phyloP scores from a whole-genome alignment of 2,329 filamentous ascomycete genomes.

The Thyridium curvatum region DNA sequence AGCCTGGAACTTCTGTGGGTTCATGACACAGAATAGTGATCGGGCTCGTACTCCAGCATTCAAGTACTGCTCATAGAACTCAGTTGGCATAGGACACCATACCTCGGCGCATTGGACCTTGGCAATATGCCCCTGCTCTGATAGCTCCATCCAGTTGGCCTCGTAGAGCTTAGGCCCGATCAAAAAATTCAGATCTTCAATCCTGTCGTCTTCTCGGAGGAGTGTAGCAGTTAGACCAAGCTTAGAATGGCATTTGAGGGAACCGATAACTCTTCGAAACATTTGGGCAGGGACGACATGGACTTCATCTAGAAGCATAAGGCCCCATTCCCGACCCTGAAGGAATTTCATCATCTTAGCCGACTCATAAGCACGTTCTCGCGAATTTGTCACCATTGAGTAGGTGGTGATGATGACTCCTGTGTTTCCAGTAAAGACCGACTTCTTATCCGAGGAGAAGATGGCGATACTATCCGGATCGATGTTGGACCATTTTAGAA shows the following conservation, averaged over 20 bases:
- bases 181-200: constrained; percentile 87
- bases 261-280: constrained; percentile 84
- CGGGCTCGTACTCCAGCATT: constrained; percentile 50
- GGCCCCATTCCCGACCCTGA: constrained; percentile 81
- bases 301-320: constrained; percentile 91
- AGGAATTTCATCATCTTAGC: constrained; percentile 95
- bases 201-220: constrained; percentile 91
- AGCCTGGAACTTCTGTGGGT: constrained; percentile 91
- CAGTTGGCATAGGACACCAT: constrained; percentile 95
- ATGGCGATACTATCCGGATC: constrained; percentile 86
- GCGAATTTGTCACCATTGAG: constrained; percentile 86
- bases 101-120: constrained; percentile 93
- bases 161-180: constrained; percentile 94
- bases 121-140: constrained; percentile 89
- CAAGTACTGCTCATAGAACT: constrained; percentile 67
- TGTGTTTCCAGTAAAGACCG: constrained; percentile 71
- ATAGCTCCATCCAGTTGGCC: constrained; percentile 95
- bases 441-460: constrained; percentile 85
- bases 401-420: constrained; percentile 95
- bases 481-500: constrained; percentile 91
- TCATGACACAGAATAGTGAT: constrained; percentile 79
- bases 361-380: constrained; percentile 78
- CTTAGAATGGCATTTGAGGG: constrained; percentile 87
- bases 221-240: constrained; percentile 85
- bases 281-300: constrained; percentile 93